Base-by-base conservation (phyloP, 768 basidiomycete species). In the Cyathus striatus region DNA sequence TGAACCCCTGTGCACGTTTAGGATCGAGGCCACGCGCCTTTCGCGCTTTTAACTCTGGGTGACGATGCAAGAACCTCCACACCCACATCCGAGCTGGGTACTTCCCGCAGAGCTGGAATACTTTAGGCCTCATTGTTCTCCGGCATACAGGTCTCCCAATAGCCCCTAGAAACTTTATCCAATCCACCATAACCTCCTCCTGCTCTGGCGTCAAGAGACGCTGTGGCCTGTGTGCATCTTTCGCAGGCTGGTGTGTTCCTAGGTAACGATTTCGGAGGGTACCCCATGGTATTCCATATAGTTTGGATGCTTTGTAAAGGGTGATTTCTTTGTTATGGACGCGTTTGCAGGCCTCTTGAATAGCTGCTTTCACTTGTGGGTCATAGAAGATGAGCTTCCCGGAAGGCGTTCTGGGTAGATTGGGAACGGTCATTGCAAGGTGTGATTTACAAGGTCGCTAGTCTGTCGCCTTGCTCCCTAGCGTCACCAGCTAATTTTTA, bases 1-100 rank as follows among this genome's bases (percentile, higher is more conserved):
- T 71, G 47, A 73, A 64, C 1, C 55, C 55, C 32, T 56, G 43
- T 3, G 57, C 63, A 22, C 57, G 44, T 40, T 64, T 62, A 1
- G 58, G 62, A 43, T 71, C 66, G 1, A 69, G 51, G 0, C 57
- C 59, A 12, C 53, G 50, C 18, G 61, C 56, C 26, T 44, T 51
- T 6, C 51, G 54, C 24, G 61, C 49, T 12, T 18, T 47, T 26
- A 63, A 30, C 7, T 54, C 44, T 3, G 53, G 49, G 22, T 56
- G 49, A 6, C 49, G 48, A 17, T 30, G 10, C 14, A 60, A 41
- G 43, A 64, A 65, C 5, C 21, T 6, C 6, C 18, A 6, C 20
- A 48, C 45, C 56, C 56, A 55, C 17, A 17, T 30, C n/a, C n/a
- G 27, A n/a, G 9, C 27, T 9, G 27, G 27, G n/a, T 9, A 9